Evolutionary conservation across 805 yeast genomes (phyloP), one percentile per base, ranked within the genome.

Genomic region (Candida easanensis): DNA sequence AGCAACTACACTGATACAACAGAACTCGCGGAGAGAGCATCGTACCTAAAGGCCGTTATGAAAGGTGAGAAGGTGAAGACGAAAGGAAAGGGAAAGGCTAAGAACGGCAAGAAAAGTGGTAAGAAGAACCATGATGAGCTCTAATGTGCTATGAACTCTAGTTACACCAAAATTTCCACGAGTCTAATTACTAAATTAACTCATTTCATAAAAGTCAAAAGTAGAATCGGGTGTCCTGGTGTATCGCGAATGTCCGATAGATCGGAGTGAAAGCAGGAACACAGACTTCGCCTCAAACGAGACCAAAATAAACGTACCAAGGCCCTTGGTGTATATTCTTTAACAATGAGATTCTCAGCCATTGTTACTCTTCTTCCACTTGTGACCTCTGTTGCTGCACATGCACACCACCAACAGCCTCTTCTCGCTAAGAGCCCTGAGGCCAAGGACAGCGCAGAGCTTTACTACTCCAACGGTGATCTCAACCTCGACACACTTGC

Each of bases 381-480:
- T 6, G 17, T 25, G 27, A 19, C 28, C 5, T 13, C 15, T 22
- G 30, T 17, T 11, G 11, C 30, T 9, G 38, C 38, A 19, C 38
- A 35, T 15, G 38, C 16, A 15, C 38, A 35, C 10, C 25, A 16
- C 20, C 33, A 30, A 13, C 33, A 30, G 13, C 33, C 33, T 16
- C 33, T 30, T 6, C 19, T 30, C 14, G 6, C 33, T 19, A 30
- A 30, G 19, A n/a, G 5, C n/a, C n/a, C 18, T 8, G 28, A 5
- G 4, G 30, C 6, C 4, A 38, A 21, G 28, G 21, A 8, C 18
- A 28, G 15, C 31, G 18, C 23, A 10, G 36, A 14, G 19, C 42
- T 69, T 21, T 56, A 57, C 48, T 64, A 68, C 48, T 56, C 63
- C 15, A 68, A 73, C 46, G 79, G 79, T 8, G 69, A 67, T 14